Evolutionary conservation across 2,329 filamentous ascomycete genomes (phyloP).

Genomic region (Clonostachys solani): DNA sequence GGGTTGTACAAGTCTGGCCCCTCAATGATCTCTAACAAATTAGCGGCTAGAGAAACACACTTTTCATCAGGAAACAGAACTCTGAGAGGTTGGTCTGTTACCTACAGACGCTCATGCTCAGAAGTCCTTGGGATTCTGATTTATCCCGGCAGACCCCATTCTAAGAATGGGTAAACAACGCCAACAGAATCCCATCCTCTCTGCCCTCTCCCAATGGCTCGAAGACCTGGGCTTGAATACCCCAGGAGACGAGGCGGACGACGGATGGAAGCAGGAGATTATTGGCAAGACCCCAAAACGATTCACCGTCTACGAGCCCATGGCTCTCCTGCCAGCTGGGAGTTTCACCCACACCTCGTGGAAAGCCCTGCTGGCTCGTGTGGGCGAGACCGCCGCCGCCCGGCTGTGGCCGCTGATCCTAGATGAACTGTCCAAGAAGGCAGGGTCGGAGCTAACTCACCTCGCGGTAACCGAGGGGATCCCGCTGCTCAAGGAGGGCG

Average conservation of each 20-base stretch:
- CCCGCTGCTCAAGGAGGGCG: slow-evolving; percentile 33
- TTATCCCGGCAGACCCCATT: too few relatives aligned
- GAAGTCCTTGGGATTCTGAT: too few relatives aligned
- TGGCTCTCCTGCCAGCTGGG: slow-evolving; percentile 55
- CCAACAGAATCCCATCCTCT: slow-evolving; percentile 19
- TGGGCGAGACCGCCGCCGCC: slow-evolving; percentile 9
- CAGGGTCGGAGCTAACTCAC: slow-evolving; percentile 39
- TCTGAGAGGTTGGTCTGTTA: too few relatives aligned
- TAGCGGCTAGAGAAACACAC: too few relatives aligned
- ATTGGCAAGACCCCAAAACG: slow-evolving; percentile 44
- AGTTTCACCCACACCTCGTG: slow-evolving; percentile 44
- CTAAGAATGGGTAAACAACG: slow-evolving; percentile 3
- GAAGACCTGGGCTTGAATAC: not conserved
- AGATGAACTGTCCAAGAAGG: slow-evolving; percentile 33
- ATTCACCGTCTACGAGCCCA: slow-evolving; percentile 57
- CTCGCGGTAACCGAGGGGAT: slow-evolving; percentile 60
- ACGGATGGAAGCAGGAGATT: slow-evolving; percentile 18
- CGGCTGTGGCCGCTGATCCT: slow-evolving; percentile 47
- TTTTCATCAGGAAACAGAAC: too few relatives aligned
- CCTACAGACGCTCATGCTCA: too few relatives aligned
- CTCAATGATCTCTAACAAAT: too few relatives aligned
- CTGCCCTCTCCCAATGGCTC: slow-evolving; percentile 22
- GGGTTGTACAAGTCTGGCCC: too few relatives aligned
- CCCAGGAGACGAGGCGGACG: not conserved
- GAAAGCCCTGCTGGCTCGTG: slow-evolving; percentile 23